Evolutionary conservation across 2,329 filamentous ascomycete species (phyloP).

Genomic region (Piedraia hortae): DNA sequence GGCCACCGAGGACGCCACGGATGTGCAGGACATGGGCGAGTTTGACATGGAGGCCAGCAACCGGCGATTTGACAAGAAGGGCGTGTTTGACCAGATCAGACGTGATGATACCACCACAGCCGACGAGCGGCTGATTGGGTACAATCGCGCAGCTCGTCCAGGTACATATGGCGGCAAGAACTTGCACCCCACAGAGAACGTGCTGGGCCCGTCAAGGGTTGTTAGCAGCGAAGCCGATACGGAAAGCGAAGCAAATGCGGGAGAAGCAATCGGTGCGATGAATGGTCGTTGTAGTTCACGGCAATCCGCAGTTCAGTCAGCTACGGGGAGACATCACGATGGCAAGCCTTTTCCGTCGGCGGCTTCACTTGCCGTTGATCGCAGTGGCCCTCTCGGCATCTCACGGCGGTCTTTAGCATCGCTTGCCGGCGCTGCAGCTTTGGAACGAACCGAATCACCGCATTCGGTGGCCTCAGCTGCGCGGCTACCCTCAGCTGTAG

Average conservation of each 20-base stretch:
- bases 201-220: conserved; percentile 32
- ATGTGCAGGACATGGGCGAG: conserved; percentile 75
- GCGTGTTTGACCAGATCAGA: conserved; percentile 73
- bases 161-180: conserved; percentile 50
- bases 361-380: conserved; percentile 9
- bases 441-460: conserved; percentile 10
- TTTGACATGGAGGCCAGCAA: conserved; percentile 81
- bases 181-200: conserved; percentile 72
- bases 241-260: conserved; percentile 12
- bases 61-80: conserved; percentile 82
- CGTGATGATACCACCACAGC: conserved; percentile 76
- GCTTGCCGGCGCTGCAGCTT: conserved; percentile 4
- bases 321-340: conserved; percentile 12
- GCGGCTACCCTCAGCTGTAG: conserved; percentile 3
- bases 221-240: conserved; percentile 8
- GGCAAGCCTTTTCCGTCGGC: conserved; percentile 12
- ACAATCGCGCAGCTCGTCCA: conserved; percentile 38
- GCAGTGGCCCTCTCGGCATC: conserved; percentile 5
- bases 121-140: conserved; percentile 65
- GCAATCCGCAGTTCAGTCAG: conserved; percentile 7
- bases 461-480: conserved; percentile 6
- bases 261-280: conserved; percentile 11
- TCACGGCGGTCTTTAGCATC: conserved; percentile 7
- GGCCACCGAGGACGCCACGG: conserved; percentile 87
- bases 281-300: conserved; percentile 11